Evolutionary conservation across 768 basidiomycete genomes (phyloP), one percentile per base, ranked within the genome.

Genomic region (Podaxis sp.): DNA sequence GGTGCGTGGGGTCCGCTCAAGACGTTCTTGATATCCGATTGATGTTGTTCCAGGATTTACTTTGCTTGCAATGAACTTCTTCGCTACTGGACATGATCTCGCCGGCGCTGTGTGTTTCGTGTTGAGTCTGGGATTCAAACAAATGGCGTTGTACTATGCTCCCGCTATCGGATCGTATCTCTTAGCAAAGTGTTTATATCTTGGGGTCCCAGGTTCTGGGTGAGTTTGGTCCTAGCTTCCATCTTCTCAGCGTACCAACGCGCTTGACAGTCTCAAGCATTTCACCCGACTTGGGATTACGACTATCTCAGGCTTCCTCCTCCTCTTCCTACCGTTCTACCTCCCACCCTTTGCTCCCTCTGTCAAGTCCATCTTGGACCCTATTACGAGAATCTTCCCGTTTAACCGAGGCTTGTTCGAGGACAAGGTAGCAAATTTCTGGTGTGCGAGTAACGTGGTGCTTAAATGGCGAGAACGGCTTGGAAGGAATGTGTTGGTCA

Each of bases 381-480:
- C 91, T 15, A 77, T 96, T 51, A 78, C 78, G 13, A 87, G 96
- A 5, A 93, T 97, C 59, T 98, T 98, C 72, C 96, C 96, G 0
- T 94, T 98, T 71, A 81, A 84, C 5, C 87, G 96, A 29, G 96
- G 95, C 13, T 79, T 96, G 2, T 96, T 96, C 69, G 94, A 96
- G 71, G 94, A 96, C 77, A 96, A 96, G 70, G 96, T 98, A 24
- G 94, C 96, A 43, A 98, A 98, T 72, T 93, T 96, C 71, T 98
- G 96, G 96, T 97, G 96, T 73, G 92, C 94, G 36, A 86, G 89
- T 17, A 94, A 98, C 71, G 88, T 96, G 24, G 74, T 91, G 13
- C 73, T 98, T 75, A 97, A 96, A 72, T 97, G 96, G 90, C 61
- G 60, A 6, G 66, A 86, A 83, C 54, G 72, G 73, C 29, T 84